Percentiles rank a stretch among this genome's conserved stretches.
Evolutionary conservation across 2,329 filamentous ascomycete species (phyloP).

Genomic region (Claviceps digitariae): DNA sequence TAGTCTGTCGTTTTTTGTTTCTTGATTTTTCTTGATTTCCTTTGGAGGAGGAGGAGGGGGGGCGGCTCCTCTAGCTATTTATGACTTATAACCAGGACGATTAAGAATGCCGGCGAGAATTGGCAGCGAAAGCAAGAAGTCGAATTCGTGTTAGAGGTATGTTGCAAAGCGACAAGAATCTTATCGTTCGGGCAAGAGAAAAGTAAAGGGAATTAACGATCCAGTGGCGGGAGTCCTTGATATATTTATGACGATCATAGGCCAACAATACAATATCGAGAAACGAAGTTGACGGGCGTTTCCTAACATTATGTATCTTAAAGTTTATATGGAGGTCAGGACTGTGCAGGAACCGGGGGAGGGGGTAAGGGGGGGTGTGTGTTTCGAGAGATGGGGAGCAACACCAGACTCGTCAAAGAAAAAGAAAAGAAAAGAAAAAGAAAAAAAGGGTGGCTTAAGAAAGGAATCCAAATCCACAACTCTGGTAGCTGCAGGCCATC

Average conservation of each 20-base stretch:
- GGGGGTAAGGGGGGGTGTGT: constrained; percentile 4
- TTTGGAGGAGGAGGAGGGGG: too few species aligned
- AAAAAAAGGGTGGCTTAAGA: constrained; percentile 15
- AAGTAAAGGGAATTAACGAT: neutral
- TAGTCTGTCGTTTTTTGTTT: neutral
- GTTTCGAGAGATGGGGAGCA: constrained; percentile 18
- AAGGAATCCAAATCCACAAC: constrained; percentile 21
- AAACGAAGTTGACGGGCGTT: constrained; percentile 8
- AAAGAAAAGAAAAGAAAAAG: too few species aligned
- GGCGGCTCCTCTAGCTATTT: too few species aligned
- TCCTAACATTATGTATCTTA: constrained; percentile 15
- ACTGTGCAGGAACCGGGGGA: neutral
- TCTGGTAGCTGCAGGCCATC: constrained; percentile 16
- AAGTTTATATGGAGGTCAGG: neutral
- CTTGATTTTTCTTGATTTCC: too few species aligned
- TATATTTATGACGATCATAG: neutral
- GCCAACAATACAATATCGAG: neutral
- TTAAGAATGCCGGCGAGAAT: neutral
- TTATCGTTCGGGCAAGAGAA: neutral
- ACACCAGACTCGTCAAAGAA: constrained; percentile 11
- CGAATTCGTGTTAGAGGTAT: neutral
- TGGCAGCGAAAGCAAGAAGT: neutral
- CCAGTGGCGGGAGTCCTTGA: neutral
- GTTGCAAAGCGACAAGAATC: neutral
- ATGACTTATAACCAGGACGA: neutral